Evolutionary conservation across 768 basidiomycete genomes (phyloP).

Genomic region (Suillus occidentalis): DNA sequence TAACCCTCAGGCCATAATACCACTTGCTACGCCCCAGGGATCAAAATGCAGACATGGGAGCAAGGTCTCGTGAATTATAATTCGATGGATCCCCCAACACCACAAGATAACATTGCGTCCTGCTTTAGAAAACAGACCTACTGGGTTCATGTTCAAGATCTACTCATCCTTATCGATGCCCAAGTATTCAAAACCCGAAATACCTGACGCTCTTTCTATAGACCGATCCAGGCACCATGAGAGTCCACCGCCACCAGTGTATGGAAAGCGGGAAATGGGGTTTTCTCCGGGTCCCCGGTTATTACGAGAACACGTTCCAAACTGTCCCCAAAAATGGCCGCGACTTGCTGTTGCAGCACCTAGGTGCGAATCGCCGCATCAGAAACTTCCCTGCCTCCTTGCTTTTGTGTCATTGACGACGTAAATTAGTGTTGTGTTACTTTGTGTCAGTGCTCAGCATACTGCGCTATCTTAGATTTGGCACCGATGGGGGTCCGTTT

Average conservation of each 20-base stretch:
- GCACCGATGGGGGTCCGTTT: not conserved
- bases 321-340: not conserved
- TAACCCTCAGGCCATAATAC: not conserved
- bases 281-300: not conserved
- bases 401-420: not conserved
- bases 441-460: not conserved
- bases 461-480: not conserved
- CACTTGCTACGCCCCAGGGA: not conserved
- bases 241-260: not conserved
- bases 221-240: not conserved
- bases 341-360: not conserved
- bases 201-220: not conserved
- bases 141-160: not conserved
- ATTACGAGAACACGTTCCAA: not conserved
- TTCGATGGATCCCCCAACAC: not conserved
- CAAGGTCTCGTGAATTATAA: not conserved
- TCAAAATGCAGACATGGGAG: not conserved
- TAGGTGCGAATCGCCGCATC: not conserved
- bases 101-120: not conserved
- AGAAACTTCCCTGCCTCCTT: not conserved
- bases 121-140: not conserved
- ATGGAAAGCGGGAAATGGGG: not conserved
- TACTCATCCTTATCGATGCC: not conserved
- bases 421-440: not conserved
- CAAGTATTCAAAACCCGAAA: not conserved